Evolutionary conservation across 768 basidiomycete species (phyloP), one percentile per base, ranked within the genome.

Genomic region (Naganishia antarctica): DNA sequence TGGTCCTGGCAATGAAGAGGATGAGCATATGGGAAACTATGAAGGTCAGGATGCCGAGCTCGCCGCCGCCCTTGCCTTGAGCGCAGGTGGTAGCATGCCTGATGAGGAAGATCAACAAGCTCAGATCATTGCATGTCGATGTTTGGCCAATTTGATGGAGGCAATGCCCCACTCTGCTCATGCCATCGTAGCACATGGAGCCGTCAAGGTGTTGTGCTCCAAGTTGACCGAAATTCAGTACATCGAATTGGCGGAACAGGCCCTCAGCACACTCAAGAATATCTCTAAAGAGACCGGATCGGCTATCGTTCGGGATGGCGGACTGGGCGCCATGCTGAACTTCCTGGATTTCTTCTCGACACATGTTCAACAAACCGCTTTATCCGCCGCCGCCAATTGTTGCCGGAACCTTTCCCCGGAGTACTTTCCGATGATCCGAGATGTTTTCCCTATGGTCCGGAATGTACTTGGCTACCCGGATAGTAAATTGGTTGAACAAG

Each of bases 291-390:
- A 98, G 78, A 93, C 92, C 69, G 93, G 96, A 0, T 88, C 88
- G 68, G 86, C 92, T 16, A 96, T 99, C 70, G 92, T 96, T 25
- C 87, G 91, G 61, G 96, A 97, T 80, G 91, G 91, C 58, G 96
- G 96, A 28, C 82, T 99, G 21, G 85, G 89, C 11, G 93, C 94
- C 28, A 81, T 98, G 41, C 84, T 98, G 71, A 91, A 90, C 75
- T 97, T 90, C 78, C 86, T 99, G 70, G 94, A 98, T 79, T 99
- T 99, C 80, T 98, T 98, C 80, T 92, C 91, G 16, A 97, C 93
- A 71, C 90, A 92, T 31, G 93, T 97, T 13, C 96, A 99, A 76
- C 84, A 96, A 53, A 98, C 92, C 0, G 96, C 96, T 25, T 81
- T 99, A 26, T 92, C 96, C 71, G 93, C 96, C 18, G 93, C 93